Conservation (phyloP, 208 protist species). For the Strigomonas culicis region DNA sequence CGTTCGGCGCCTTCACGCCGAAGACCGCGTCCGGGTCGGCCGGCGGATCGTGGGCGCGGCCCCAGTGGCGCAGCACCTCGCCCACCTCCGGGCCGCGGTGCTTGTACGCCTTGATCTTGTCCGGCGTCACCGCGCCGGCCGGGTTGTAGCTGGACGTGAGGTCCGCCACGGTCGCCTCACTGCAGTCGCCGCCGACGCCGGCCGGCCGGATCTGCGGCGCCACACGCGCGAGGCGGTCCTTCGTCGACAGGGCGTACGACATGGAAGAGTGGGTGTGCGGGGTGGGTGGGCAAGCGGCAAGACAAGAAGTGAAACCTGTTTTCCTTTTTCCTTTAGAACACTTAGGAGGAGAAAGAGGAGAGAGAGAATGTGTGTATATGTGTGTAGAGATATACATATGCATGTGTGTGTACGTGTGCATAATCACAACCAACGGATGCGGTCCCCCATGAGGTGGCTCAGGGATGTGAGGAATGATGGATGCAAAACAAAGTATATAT, state of each 20-base stretch:
- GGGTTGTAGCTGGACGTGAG: slow-evolving; percentile 74
- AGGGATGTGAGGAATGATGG: not conserved
- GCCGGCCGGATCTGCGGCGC: slow-evolving; percentile 76
- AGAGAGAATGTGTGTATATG: not conserved
- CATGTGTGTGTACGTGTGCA: not conserved
- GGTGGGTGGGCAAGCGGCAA: not conserved
- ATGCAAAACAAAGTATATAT: not conserved
- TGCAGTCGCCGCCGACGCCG: slow-evolving; percentile 44
- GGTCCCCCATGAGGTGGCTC: not conserved
- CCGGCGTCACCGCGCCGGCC: slow-evolving; percentile 37
- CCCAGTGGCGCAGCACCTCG: slow-evolving; percentile 42
- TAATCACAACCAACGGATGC: not conserved
- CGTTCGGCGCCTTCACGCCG: slow-evolving; percentile 28
- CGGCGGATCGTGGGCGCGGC: slow-evolving; percentile 37
- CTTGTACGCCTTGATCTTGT: slow-evolving; percentile 49
- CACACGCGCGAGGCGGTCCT: slow-evolving; percentile 46
- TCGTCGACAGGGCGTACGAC: slow-evolving; percentile 31
- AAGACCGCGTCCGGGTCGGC: slow-evolving; percentile 41
- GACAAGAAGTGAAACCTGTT: slow-evolving; percentile 1
- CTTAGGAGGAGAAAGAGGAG: not conserved
- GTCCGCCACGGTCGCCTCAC: slow-evolving; percentile 37
- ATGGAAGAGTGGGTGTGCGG: slow-evolving; percentile 6
- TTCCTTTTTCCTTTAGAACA: not conserved
- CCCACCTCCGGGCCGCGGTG: slow-evolving; percentile 67
- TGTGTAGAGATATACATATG: not conserved